Evolutionary conservation across 495 filamentous ascomycete species (phyloP), one percentile per base, ranked within the genome.

Genomic region (Bacidia gigantensis): DNA sequence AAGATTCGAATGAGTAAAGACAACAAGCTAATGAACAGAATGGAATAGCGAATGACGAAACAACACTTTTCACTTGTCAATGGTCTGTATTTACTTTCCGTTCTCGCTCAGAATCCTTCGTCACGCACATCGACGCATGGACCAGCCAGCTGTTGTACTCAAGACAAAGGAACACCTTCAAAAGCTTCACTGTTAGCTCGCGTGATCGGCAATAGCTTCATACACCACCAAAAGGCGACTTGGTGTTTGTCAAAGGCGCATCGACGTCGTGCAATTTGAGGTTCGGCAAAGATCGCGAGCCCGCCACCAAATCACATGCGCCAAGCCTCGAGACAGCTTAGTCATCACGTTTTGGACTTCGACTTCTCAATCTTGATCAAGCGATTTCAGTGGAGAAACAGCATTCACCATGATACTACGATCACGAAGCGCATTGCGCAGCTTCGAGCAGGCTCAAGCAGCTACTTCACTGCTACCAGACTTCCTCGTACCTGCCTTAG

Each of bases 401-500:
- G 12, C 2, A 7, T 17, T 32, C 10, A 49, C 11, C 17, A 56
- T 56, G 54, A 56, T 56, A 24, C n/a, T 56, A 42, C 51, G 54
- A 38, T 52, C 3, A 9, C 21, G 25, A 26, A 35, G 29, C 22
- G 41, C 41, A 9, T 20, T 53, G 50, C 54, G 52, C 43, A 7
- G 32, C 9, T 5, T 44, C 5, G 7, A 44, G 12, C 41, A 22
- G 20, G 41, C 41, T 9, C 12, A 44, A 17, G 12, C 41, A 44
- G 9, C 41, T 17, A 9, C 14, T 44, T 9, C 20, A 5, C 9
- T 44, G 21, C 45, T 87, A 29, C 84, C 84, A 35, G 64, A 77
- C 17, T 88, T 89, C 66, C 82, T 89, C 47, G 69, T 88, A 12
- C 85, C 87, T 0, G 84, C 83, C 7, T 82, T 87, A 64, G 77